Conservation (phyloP, 768 basidiomycete genomes). For the Termitomyces bulborhizus region DNA sequence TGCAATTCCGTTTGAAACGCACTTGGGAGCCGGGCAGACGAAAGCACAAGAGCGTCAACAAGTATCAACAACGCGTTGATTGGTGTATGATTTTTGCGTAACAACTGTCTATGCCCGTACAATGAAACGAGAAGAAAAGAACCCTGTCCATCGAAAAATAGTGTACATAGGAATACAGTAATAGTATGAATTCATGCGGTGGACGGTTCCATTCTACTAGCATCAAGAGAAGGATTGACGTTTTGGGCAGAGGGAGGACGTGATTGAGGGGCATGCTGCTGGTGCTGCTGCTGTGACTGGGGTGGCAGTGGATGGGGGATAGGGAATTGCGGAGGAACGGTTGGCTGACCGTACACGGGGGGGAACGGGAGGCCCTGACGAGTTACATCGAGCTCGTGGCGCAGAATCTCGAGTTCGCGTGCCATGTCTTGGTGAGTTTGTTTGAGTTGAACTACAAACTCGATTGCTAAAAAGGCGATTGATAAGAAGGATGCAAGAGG, state of each 20-base stretch:
- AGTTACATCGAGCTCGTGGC: conserved; percentile 64
- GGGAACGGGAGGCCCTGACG: conserved; percentile 56
- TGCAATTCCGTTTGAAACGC: conserved; percentile 11
- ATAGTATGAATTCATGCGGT: conserved; percentile 19
- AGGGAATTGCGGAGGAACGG: conserved; percentile 32
- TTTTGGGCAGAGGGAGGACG: conserved; percentile 63
- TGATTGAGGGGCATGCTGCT: conserved; percentile 21
- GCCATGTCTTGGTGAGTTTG: conserved; percentile 70
- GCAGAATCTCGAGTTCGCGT: conserved; percentile 71
- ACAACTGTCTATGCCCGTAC: conserved; percentile 7
- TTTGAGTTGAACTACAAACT: conserved; percentile 79
- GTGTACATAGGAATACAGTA: conserved; percentile 11
- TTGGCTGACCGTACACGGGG: conserved; percentile 43
- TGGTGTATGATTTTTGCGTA: neutral
- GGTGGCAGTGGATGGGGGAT: conserved; percentile 31
- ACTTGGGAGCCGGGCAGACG: neutral
- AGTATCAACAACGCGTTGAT: conserved; percentile 6
- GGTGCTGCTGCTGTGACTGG: too few relatives aligned
- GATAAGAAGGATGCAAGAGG: conserved; percentile 4
- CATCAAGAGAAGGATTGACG: conserved; percentile 18
- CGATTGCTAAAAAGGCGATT: conserved; percentile 55
- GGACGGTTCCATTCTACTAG: conserved; percentile 33
- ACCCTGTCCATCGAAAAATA: conserved; percentile 4
- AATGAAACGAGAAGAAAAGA: neutral
- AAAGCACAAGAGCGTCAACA: conserved; percentile 1